Evolutionary conservation across 345 rosid genomes (phyloP).

Genomic region (Eutrema japonicum): DNA sequence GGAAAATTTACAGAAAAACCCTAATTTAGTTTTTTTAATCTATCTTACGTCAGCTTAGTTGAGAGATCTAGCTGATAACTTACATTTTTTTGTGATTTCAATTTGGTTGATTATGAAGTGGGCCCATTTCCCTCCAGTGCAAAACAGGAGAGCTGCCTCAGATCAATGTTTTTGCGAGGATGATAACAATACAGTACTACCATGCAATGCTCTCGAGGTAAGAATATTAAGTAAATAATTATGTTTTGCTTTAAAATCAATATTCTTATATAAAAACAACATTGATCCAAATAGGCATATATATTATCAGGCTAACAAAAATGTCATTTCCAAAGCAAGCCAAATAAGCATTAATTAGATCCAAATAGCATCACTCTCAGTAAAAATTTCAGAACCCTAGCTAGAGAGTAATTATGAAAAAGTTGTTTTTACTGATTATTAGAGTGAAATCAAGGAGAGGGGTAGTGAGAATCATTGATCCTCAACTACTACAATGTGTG

Average conservation of each 20-base stretch:
- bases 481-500: slow-evolving; percentile 46
- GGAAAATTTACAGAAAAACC: slow-evolving; percentile 6
- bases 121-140: slow-evolving; percentile 85
- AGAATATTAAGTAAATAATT: neutral
- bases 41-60: neutral
- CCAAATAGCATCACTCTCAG: slow-evolving; percentile 36
- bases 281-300: too few species aligned
- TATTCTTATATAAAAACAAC: neutral
- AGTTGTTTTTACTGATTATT: slow-evolving; percentile 2
- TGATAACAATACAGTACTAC: slow-evolving; percentile 30
- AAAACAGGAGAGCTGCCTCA: slow-evolving; percentile 53
- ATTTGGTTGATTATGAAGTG: slow-evolving; percentile 56
- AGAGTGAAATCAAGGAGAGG: slow-evolving; percentile 25
- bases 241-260: neutral
- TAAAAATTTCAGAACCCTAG: slow-evolving; percentile 35
- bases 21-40: neutral
- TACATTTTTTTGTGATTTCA: slow-evolving; percentile 22
- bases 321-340: slow-evolving; percentile 21
- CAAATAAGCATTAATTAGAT: slow-evolving; percentile 24
- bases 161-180: slow-evolving; percentile 42
- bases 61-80: slow-evolving; percentile 16
- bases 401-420: slow-evolving; percentile 20
- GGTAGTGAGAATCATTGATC: slow-evolving; percentile 36
- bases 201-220: slow-evolving; percentile 37
- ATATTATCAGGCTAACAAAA: neutral